phyloP scores from a whole-genome alignment of 345 rosid species.

The Lepidium africanum region DNA sequence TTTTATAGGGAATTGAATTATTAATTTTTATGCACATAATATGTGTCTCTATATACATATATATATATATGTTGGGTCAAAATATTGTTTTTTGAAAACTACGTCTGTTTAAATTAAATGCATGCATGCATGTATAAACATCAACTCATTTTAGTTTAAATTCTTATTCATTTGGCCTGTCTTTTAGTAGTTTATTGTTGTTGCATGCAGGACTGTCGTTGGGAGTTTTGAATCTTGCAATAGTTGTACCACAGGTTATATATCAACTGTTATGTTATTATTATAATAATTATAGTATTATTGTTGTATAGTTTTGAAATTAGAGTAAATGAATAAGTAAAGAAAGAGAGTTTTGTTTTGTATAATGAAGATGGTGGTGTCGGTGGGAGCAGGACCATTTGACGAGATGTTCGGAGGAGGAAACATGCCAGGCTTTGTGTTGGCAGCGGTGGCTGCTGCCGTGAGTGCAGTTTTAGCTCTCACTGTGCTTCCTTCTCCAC shows the following conservation, averaged over 20 bases:
- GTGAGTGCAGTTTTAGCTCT: constrained; percentile 48
- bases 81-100: too few relatives aligned
- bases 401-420: constrained; percentile 80
- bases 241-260: constrained; percentile 71
- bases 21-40: too few relatives aligned
- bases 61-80: too few relatives aligned
- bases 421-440: constrained; percentile 57
- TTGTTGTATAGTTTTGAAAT: too few relatives aligned
- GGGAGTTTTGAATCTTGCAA: constrained; percentile 73
- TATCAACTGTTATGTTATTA: not conserved
- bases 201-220: constrained; percentile 57
- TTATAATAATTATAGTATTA: too few relatives aligned
- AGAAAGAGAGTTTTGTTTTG: too few relatives aligned
- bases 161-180: too few relatives aligned
- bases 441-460: constrained; percentile 58
- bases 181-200: not conserved
- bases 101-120: too few relatives aligned
- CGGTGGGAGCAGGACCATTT: constrained; percentile 53
- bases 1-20: too few relatives aligned
- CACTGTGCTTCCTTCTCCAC: constrained; percentile 61
- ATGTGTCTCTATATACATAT: too few relatives aligned
- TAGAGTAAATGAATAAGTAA: not conserved
- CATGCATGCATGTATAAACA: too few relatives aligned
- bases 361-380: constrained; percentile 89
- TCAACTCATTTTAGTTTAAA: not conserved